phyloP scores from a whole-genome alignment of 2,329 filamentous ascomycete species.

The Aurifilum marmelostoma region DNA sequence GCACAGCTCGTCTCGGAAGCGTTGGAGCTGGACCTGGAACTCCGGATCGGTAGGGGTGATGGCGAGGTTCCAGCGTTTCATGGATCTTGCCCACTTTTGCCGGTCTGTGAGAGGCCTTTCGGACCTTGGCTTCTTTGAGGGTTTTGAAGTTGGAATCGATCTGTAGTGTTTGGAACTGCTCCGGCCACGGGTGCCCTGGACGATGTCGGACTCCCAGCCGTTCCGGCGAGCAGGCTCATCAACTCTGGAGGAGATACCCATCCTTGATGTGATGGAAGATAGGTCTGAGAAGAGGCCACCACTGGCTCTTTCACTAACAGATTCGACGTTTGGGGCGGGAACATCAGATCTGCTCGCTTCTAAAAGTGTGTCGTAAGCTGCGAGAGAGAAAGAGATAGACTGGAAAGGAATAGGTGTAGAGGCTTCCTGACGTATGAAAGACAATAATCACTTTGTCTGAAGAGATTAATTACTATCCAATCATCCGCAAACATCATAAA shows the following conservation, averaged over 20 bases:
- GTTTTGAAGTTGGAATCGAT: not conserved
- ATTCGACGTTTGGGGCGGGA: not conserved
- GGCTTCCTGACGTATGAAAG: not conserved
- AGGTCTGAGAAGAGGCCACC: not conserved
- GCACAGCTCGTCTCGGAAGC: constrained; percentile 12
- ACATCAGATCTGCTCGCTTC: not conserved
- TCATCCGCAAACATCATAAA: too few relatives aligned
- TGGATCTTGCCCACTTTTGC: constrained; percentile 18
- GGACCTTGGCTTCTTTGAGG: too few relatives aligned
- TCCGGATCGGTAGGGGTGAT: constrained; percentile 10
- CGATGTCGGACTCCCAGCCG: not conserved
- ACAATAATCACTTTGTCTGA: constrained; percentile 3
- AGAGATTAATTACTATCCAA: too few relatives aligned
- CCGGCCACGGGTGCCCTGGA: not conserved
- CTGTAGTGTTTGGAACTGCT: not conserved
- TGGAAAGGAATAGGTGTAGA: not conserved
- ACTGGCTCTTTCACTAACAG: too few relatives aligned
- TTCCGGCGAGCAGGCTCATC: not conserved
- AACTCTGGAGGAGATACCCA: constrained; percentile 2
- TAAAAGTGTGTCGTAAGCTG: not conserved
- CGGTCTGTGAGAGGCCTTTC: constrained; percentile 1
- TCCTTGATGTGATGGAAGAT: not conserved
- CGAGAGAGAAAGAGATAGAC: not conserved
- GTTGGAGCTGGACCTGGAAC: not conserved
- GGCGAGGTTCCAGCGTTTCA: constrained; percentile 12